These are phyloP conservation scores for Athelia psychrophila DNA, from an alignment of 1,284 basidiomycete genomes.

Conservation along the genomic window DNA sequence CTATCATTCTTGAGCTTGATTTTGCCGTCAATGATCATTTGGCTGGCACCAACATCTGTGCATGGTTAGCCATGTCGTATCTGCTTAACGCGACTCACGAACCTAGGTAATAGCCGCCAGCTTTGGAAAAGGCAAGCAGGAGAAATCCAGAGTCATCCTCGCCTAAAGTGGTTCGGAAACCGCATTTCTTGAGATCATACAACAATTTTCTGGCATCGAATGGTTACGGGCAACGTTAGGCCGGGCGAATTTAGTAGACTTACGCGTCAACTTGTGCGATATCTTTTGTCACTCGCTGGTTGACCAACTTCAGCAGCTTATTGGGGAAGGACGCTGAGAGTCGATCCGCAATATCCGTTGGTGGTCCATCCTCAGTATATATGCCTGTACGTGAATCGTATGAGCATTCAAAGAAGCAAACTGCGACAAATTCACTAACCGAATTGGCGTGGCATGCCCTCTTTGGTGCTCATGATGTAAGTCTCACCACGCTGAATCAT, in stretches of 20 bases:
- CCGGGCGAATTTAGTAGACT: slow-evolving; percentile 6
- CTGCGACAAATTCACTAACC: slow-evolving; percentile 20
- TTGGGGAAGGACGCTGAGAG: slow-evolving; percentile 42
- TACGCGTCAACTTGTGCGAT: slow-evolving; percentile 56
- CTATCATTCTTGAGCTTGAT: slow-evolving; percentile 74
- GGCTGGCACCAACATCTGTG: slow-evolving; percentile 62
- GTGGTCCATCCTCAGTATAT: slow-evolving; percentile 48
- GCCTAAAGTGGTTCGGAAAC: slow-evolving; percentile 59
- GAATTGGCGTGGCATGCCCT: slow-evolving; percentile 36
- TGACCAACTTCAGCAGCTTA: slow-evolving; percentile 40
- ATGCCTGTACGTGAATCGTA: slow-evolving; percentile 28
- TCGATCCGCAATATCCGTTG: slow-evolving; percentile 49
- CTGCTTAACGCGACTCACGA: slow-evolving; percentile 34
- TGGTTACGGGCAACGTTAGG: slow-evolving; percentile 25
- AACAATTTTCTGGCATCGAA: no score
- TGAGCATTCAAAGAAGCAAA: slow-evolving; percentile 1
- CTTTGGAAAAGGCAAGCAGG: slow-evolving; percentile 25
- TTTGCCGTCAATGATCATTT: slow-evolving; percentile 64
- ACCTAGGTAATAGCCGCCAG: slow-evolving; percentile 45
- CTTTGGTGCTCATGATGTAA: slow-evolving; percentile 52
- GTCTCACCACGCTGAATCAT: slow-evolving; percentile 64
- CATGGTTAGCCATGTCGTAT: slow-evolving; percentile 10
- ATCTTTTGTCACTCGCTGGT: slow-evolving; percentile 37
- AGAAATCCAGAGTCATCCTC: slow-evolving; percentile 47
- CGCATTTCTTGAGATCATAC: slow-evolving; percentile 52